Evolutionary conservation across 2,329 filamentous ascomycete genomes (phyloP), one percentile per base, ranked within the genome.

Genomic region (Penicillium verrucosum): DNA sequence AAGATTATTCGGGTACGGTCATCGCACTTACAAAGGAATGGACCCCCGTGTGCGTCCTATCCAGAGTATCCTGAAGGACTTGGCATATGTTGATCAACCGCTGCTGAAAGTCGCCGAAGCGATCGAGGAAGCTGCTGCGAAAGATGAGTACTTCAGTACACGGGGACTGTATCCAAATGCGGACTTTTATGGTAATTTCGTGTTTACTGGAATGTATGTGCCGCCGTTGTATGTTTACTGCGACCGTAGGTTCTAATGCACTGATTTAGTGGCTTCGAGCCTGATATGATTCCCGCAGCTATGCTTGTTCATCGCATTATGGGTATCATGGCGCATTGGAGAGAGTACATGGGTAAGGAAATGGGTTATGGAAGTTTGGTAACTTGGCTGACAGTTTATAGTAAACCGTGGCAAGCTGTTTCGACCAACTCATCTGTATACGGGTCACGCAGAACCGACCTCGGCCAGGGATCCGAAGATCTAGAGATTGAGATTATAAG

Each of bases 131-230:
- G 40, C 62, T 12, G 68, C 68, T 5, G 49, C 60, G 1, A 49
- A 45, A 2, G 70, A 73, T 44, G 68, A 68, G 11, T 72, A 69
- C 37, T 70, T 72, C 21, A 16, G 16, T 1, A 48, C 32, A 0
- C 58, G 68, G n/a, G 68, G 70, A 4, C 61, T 80, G 8, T 74
- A 76, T 49, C 73, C 75, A 0, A 80, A 80, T 58, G 77, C 74
- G 2, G 78, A 80, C 54, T 68, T 80, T n/a, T 78, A 75, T 59
- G 75, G 73, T 5, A 71, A 70, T 54, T 78, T 79, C 47, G 66
- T 77, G 12, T 79, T 76, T 54, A 75, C 71, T 0, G 76, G 70
- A 4, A 68, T 78, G 73, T 73, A 56, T 58, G 70, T 64, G 5
- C n/a, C 5, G 7, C 7, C 3, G 6, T 10, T 7, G 18, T n/a